Conservation (phyloP, 2,329 filamentous ascomycete genomes). For the Sporothrix sp. region DNA sequence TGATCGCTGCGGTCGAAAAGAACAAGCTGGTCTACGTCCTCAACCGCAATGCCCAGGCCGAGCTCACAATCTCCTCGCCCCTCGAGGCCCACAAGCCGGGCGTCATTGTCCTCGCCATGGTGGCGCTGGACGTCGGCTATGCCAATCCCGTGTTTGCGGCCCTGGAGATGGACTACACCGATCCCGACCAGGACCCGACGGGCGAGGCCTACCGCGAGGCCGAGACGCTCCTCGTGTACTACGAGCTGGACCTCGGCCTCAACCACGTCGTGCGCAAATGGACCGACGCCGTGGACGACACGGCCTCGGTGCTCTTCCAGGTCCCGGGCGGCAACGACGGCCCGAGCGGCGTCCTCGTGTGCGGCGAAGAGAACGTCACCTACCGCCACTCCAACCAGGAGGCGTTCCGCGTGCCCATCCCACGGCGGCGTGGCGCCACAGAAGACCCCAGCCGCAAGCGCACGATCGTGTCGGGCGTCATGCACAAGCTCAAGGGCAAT, state of each 20-base stretch:
- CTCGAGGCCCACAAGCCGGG: conserved; percentile 92
- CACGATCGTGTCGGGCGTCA: conserved; percentile 79
- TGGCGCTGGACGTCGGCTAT: conserved; percentile 88
- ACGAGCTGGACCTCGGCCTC: conserved; percentile 89
- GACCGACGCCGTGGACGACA: conserved; percentile 87
- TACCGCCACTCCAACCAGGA: conserved; percentile 96
- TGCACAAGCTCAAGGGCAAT: conserved; percentile 84
- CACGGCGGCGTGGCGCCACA: conserved; percentile 72
- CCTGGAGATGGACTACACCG: conserved; percentile 85
- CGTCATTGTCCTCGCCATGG: conserved; percentile 78
- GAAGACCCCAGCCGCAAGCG: conserved; percentile 90
- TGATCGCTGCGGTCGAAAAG: conserved; percentile 93
- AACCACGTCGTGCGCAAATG: conserved; percentile 97
- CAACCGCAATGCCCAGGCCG: conserved; percentile 87
- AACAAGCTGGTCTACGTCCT: conserved; percentile 99
- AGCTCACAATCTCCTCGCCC: conserved; percentile 93
- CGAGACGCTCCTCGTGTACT: conserved; percentile 91
- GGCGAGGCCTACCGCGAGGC: conserved; percentile 71
- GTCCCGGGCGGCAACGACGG: conserved; percentile 90
- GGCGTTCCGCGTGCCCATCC: conserved; percentile 79
- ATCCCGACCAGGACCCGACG: conserved; percentile 82
- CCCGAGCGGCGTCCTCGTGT: conserved; percentile 89
- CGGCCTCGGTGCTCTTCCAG: conserved; percentile 83
- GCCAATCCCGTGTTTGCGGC: conserved; percentile 95
- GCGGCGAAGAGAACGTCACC: conserved; percentile 86